Base-by-base conservation (phyloP, 768 basidiomycete genomes). In the Saitozyma podzolica region DNA sequence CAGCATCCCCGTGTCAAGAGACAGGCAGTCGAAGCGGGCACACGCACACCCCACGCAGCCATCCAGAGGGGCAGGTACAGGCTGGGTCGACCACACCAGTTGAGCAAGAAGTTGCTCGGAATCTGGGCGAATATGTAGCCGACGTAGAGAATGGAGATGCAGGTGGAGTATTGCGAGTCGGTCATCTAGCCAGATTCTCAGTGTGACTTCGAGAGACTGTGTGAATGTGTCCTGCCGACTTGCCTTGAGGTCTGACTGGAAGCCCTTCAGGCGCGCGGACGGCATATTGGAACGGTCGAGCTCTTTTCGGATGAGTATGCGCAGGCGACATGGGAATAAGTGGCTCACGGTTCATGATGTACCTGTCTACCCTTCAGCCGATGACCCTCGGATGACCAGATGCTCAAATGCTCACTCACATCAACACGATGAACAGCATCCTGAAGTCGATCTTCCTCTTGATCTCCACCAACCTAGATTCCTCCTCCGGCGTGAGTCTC, bases 71-170 rank as follows among this genome's bases (percentile, higher is more conserved):
- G 60, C 8, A 73, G 60, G 41, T 73, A 73, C 48, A 73, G 29
- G 2, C 63, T 57, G 1, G 71, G 71, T 40, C 61, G 45, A 40
- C 57, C 55, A 41, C 64, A 61, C 29, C 64, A 50, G 52, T 63
- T 54, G 8, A 72, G 50, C 40, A 78, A 69, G 48, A 72, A 58
- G 59, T 75, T 78, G 42, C 68, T 70, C 11, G 72, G 74, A 40
- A 74, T 66, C 51, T 76, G 70, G 29, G 64, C 63, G 37, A 67
- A 48, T 19, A 70, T 65, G 52, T 77, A 77, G 39, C 65, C 70
- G 37, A 72, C 66, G 59, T 76, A 78, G 52, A 78, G 69, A 20
- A 78, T 50, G 19, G 60, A 50, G 10, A 76, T 62, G n/a, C 66
- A 63, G 13, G 62, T 48, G 56, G 64, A 63, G 54, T 69, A 75